Conservation (phyloP, 805 yeast genomes). For the Wickerhamomyces pijperi region DNA sequence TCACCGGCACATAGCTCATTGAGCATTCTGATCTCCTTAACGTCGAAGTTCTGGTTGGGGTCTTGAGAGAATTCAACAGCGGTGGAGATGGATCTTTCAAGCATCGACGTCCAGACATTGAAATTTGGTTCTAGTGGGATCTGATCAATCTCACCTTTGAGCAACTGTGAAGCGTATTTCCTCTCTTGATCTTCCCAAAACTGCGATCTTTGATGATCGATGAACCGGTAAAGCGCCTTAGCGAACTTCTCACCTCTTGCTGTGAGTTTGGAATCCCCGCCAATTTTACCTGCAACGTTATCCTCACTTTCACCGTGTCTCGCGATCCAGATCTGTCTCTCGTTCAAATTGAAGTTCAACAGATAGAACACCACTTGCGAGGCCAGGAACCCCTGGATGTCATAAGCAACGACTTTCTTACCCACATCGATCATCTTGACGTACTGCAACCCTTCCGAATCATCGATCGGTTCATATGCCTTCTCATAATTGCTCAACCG, state of each 20-base stretch:
- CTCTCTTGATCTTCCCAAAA: conserved; percentile 56
- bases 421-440: conserved; percentile 96
- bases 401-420: conserved; percentile 82
- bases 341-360: conserved; percentile 77
- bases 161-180: conserved; percentile 27
- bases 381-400: conserved; percentile 79
- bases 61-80: conserved; percentile 68
- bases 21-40: conserved; percentile 86
- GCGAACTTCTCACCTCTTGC: conserved; percentile 70
- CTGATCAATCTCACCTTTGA: conserved; percentile 22
- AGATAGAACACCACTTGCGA: conserved; percentile 89
- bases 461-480: conserved; percentile 87
- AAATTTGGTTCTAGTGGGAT: conserved; percentile 61
- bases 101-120: conserved; percentile 90
- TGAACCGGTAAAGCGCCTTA: conserved; percentile 61
- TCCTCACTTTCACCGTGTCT: conserved; percentile 91
- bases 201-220: conserved; percentile 55
- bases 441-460: conserved; percentile 64
- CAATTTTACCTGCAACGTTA: conserved; percentile 76
- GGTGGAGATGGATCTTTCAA: conserved; percentile 67
- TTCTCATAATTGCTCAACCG: conserved; percentile 74
- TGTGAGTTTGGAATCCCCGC: conserved; percentile 83
- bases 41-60: conserved; percentile 41
- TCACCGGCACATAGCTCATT: conserved; percentile 91
- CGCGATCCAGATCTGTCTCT: conserved; percentile 88